Evolutionary conservation across 257 asterid species (phyloP).

Genomic region (Nicotiana knightiana): DNA sequence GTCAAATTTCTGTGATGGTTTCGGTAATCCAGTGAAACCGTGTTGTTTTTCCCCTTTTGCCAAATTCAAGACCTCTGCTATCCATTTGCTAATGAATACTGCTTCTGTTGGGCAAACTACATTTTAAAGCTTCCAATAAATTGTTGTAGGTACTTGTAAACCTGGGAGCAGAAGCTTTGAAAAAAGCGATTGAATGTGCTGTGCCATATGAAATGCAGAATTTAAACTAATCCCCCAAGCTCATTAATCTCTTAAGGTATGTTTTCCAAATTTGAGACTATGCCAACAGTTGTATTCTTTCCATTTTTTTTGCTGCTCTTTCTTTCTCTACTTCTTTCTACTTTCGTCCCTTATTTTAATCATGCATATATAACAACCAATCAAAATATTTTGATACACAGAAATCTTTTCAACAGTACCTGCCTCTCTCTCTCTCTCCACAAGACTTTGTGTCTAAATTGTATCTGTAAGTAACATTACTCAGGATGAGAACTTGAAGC

Average conservation of each 20-base stretch:
- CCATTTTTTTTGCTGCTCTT: neutral
- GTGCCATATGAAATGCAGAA: conserved; percentile 28
- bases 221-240: neutral
- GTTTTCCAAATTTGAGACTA: neutral
- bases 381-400: neutral
- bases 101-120: neutral
- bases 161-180: conserved; percentile 47
- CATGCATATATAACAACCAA: neutral
- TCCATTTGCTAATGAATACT: neutral
- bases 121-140: neutral
- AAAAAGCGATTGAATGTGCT: conserved; percentile 38
- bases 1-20: neutral
- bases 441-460: neutral
- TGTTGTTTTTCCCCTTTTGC: neutral
- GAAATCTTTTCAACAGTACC: neutral
- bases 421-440: neutral
- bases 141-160: conserved; percentile 26
- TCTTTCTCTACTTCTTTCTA: neutral
- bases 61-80: neutral
- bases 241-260: neutral
- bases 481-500: neutral
- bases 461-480: neutral
- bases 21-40: neutral
- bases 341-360: neutral
- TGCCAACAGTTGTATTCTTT: neutral